Percentiles rank a stretch among this genome's conserved stretches.
phyloP scores from a whole-genome alignment of 306 rosid genomes.

The Begonia loranthoides region DNA sequence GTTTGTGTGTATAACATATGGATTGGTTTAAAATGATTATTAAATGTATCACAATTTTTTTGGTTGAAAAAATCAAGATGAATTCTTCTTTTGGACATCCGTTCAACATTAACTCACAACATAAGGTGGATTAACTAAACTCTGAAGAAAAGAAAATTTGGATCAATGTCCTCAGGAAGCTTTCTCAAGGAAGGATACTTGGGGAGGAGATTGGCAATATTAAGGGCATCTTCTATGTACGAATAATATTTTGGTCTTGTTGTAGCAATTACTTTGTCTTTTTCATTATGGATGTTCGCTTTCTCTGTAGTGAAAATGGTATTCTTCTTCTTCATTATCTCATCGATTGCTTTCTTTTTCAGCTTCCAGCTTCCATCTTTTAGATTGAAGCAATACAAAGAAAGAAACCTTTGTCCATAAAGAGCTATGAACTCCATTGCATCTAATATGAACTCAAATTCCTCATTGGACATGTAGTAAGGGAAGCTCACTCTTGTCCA shows the following conservation, averaged over 20 bases:
- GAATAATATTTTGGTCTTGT: conserved; percentile 9
- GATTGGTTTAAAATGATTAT: no score
- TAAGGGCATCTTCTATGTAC: conserved; percentile 31
- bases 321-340: conserved; percentile 14
- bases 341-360: conserved; percentile 29
- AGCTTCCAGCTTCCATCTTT: conserved; percentile 49
- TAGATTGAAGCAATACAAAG: conserved; percentile 43
- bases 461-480: conserved; percentile 58
- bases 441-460: conserved; percentile 54
- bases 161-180: conserved; percentile 29
- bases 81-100: no score
- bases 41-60: no score
- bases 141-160: conserved; percentile 25
- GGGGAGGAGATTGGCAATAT: conserved; percentile 38
- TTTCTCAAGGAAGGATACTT: conserved; percentile 39
- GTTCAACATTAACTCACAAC: no score
- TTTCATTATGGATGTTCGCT: background rate
- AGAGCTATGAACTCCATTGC: conserved; percentile 62
- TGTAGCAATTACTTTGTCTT: conserved; percentile 13
- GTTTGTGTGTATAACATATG: no score
- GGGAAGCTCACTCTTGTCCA: conserved; percentile 89
- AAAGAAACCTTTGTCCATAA: conserved; percentile 67
- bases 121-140: conserved; percentile 19
- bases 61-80: no score
- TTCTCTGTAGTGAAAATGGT: no score